A percentile compares a stretch with the other conserved stretches of the same genome.
phyloP scores from a whole-genome alignment of 176 grass and related monocot species.

The Ensete ventricosum region DNA sequence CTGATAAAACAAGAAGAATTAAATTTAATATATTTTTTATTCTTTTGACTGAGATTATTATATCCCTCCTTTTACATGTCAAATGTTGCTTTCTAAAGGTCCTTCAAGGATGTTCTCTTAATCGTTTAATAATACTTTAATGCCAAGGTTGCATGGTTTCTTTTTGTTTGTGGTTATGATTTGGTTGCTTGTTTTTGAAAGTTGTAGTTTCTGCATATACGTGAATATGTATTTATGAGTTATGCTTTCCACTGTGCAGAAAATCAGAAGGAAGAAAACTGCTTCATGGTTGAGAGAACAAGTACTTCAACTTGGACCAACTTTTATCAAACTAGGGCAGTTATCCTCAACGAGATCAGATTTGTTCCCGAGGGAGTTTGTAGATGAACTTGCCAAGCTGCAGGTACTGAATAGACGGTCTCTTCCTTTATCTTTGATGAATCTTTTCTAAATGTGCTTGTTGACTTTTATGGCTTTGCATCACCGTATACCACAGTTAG shows the following conservation, averaged over 20 bases:
- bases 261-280: constrained; percentile 63
- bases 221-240: background rate
- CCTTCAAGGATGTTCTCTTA: no score
- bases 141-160: background rate
- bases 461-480: background rate
- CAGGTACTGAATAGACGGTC: constrained; percentile 42
- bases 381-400: constrained; percentile 93
- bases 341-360: constrained; percentile 95
- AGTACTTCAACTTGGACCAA: constrained; percentile 89
- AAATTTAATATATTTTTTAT: no score
- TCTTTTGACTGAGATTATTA: no score
- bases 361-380: constrained; percentile 85
- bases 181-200: background rate
- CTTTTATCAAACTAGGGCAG: constrained; percentile 96
- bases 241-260: constrained; percentile 34
- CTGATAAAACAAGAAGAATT: no score
- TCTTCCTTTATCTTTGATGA: background rate
- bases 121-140: no score
- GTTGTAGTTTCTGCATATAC: background rate
- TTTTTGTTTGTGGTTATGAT: background rate
- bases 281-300: constrained; percentile 91
- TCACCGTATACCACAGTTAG: background rate
- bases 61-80: no score
- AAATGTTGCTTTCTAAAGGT: no score
- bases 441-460: background rate